Evolutionary conservation across 495 filamentous ascomycete species (phyloP), one percentile per base, ranked within the genome.

Genomic region (Tetracladium setigerum): DNA sequence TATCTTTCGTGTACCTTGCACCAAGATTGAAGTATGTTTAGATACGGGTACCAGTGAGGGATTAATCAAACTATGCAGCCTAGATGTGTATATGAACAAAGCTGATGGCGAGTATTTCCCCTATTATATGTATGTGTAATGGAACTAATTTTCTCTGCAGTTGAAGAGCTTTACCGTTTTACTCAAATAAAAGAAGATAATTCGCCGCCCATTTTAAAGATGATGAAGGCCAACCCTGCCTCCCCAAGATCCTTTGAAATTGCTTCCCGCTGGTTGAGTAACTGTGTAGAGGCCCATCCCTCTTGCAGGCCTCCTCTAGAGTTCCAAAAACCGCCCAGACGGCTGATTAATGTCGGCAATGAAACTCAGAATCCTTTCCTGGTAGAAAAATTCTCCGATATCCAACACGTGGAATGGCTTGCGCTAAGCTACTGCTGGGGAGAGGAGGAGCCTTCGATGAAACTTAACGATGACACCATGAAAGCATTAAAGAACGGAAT

Each of bases 341-440:
- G 48, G 38, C 37, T 56, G 10, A 50, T 56, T 44, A 34, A 47
- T 43, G 53, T 56, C 16, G 48, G 49, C 42, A 51, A 34, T 40
- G 30, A 51, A 41, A 50, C 47, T 50, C 47, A 50, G 38, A 42
- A 35, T 36, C 53, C 49, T 24, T 51, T 52, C 44, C 49, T 56
- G 15, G 49, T 56, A 30, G 48, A 56, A 50, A 50, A 38, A 12
- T 50, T 42, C 31, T 49, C 53, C 22, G 42, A 50, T 42, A 34
- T 43, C 30, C 48, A 50, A 41, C 35, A 43, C 27, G 47, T 50
- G 47, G 38, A 47, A 27, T 58, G 53, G 33, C 34, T 49, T 40
- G 41, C 52, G 27, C 53, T 62, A n/a, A 62, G 59, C 43, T 54
- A 62, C 42, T 57, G 59, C 50, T 57, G 59, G 56, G 57, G 59